Base-by-base conservation (phyloP, 2,329 filamentous ascomycete species). In the Botrytis cinerea region DNA sequence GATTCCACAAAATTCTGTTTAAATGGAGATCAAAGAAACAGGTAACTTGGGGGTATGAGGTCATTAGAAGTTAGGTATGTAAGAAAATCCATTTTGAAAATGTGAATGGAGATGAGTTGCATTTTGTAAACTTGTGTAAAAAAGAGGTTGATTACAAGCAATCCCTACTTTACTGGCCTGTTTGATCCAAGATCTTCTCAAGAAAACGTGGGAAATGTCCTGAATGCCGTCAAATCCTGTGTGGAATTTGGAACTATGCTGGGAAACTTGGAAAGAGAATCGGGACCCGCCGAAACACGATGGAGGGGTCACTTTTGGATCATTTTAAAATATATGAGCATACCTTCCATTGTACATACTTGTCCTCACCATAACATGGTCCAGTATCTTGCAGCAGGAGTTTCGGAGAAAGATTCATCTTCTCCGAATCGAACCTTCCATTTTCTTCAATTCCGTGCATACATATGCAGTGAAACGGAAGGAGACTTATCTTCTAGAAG, bases 391-490 rank as follows among this genome's bases (percentile, higher is more conserved):
- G 10, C 10, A 45, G 48, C 48, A 2, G 35, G 6, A n/a, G 14
- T 43, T 12, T 57, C 48, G 66, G 25, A 57, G 48, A 32, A 9
- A 43, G 16, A 43, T 18, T 57, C n/a, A 28, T 43, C 45, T 51
- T 6, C 9, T 35, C 16, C 45, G 12, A 18, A 28, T 57, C 38
- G 7, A 68, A 25, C 20, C 18, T 9, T 57, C 38, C 32, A 51
- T 48, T 22, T 35, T 32, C 18, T 32, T 14, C n/a, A 60, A 38
- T 46, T 70, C 22, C 22, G 40, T 54, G 32, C 32, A 61, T 69
- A 35, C 51, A 69, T 69, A 73, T 69, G 66, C 38, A 73, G 43
- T 73, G 63, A 69, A 69, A 69, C 63, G 25, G 71, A 73, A 73
- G 71, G 43, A 48, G 38, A 16, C 54, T 43, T 22, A 14, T 48